Percentiles rank a stretch among this genome's conserved stretches.
Evolutionary conservation across 163 green algal genomes (phyloP).

Genomic region (Dunaliella salina): DNA sequence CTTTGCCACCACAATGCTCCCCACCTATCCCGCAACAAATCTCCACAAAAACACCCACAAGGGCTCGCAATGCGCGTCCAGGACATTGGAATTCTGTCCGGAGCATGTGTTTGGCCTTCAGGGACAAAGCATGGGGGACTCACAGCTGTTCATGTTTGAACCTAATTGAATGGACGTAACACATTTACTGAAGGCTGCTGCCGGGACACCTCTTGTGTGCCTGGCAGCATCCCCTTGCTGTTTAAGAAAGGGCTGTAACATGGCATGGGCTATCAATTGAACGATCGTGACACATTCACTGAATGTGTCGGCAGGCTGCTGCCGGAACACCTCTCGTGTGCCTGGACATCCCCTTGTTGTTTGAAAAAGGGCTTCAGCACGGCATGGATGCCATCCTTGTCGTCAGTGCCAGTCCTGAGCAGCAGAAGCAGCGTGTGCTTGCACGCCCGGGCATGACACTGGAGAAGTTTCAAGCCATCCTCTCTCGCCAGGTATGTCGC

Average conservation of each 20-base stretch:
- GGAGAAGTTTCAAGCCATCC: conserved; percentile 57
- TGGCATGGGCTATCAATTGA: neutral
- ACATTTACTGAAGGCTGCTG: too few relatives aligned
- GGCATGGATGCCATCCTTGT: conserved; percentile 66
- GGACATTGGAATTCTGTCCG: too few relatives aligned
- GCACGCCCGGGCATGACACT: conserved; percentile 66
- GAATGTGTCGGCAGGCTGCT: neutral
- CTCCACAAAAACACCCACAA: too few relatives aligned
- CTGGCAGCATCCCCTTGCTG: too few relatives aligned
- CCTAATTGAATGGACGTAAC: too few relatives aligned
- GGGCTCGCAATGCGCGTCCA: too few relatives aligned
- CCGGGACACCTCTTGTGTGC: too few relatives aligned
- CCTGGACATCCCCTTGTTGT: conserved; percentile 86
- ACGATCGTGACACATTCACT: neutral
- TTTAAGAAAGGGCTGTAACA: neutral
- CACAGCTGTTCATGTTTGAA: too few relatives aligned
- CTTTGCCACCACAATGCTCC: too few relatives aligned
- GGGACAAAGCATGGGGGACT: too few relatives aligned
- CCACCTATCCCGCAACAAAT: too few relatives aligned
- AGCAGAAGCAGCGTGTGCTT: conserved; percentile 69
- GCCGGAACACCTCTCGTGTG: conserved; percentile 25
- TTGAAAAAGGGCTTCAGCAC: conserved; percentile 56
- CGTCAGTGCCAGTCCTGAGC: conserved; percentile 52
- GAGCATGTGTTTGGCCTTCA: too few relatives aligned
- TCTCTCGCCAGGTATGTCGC: conserved; percentile 39